Evolutionary conservation across 2,329 filamentous ascomycete species (phyloP), one percentile per base, ranked within the genome.

Genomic region (Aspergillus quadrilineatus): DNA sequence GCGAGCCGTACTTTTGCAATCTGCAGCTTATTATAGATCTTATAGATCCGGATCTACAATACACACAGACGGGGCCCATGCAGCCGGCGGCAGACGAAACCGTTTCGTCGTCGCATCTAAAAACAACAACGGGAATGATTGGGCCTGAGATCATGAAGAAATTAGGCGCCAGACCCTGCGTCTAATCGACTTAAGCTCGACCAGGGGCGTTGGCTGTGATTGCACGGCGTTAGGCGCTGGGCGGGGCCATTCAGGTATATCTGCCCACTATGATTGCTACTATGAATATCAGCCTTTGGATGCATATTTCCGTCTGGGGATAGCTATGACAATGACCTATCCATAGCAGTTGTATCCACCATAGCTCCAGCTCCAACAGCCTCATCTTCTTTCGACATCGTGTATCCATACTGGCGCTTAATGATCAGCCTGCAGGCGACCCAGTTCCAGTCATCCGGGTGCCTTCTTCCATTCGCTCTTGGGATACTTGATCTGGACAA

Each of bases 131-230:
- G 8, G 4, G n/a, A 17, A 22, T 47, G 44, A 47, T 47, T 47
- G n/a, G 30, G 6, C 12, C 17, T 1, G 2, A 17, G 29, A 47
- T 10, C n/a, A 15, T 14, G 29, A 1, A 52, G 5, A 22, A 22
- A 34, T 15, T 41, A 30, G 10, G 12, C 41, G 26, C 47, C 42
- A 42, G 32, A 28, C 32, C 30, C 39, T 55, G 62, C 60, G 43
- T 64, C 59, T 64, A 42, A 55, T 64, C 39, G 26, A 53, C 57
- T 54, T 63, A 63, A 60, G 57, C 62, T 64, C 57, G 29, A 37
- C 34, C 39, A 46, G 48, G 63, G 61, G 55, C 63, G 64, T 65
- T 70, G 69, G 68, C 57, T 64, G 61, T 63, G 61, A 66, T 36
- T 43, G 22, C 44, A 47, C 56, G 55, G 47, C 50, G 57, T 44